Evolutionary conservation across 2,329 filamentous ascomycete genomes (phyloP).

Genomic region (Dendrostoma leiphaemia): DNA sequence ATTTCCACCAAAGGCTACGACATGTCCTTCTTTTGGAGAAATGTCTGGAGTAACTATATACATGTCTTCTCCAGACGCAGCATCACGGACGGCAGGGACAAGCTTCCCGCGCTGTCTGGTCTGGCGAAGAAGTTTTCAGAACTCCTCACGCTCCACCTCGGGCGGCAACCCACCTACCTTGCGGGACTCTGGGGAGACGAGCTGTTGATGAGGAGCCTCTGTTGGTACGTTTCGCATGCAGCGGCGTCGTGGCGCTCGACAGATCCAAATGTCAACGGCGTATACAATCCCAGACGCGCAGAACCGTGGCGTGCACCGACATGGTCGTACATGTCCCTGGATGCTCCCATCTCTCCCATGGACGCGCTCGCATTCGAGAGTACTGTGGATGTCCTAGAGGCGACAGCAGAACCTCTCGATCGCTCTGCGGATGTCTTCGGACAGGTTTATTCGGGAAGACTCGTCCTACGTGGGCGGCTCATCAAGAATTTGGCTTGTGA

Average conservation of each 20-base stretch:
- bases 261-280: background rate
- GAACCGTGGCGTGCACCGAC: slow-evolving; percentile 1
- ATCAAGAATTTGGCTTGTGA: background rate
- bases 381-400: background rate
- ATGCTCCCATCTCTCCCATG: background rate
- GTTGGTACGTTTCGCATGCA: background rate
- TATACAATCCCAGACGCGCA: background rate
- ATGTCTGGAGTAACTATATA: slow-evolving; percentile 1
- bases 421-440: background rate
- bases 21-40: background rate
- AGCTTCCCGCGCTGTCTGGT: slow-evolving; percentile 14
- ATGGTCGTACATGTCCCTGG: slow-evolving; percentile 1
- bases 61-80: background rate
- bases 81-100: slow-evolving; percentile 6
- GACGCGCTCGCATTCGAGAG: background rate
- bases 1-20: background rate
- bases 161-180: slow-evolving; percentile 1
- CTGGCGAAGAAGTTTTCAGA: slow-evolving; percentile 11
- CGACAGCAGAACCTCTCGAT: background rate
- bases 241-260: background rate
- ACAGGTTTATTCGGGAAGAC: background rate
- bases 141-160: background rate
- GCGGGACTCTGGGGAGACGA: slow-evolving; percentile 3
- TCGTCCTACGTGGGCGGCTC: background rate
- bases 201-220: background rate